phyloP scores from a whole-genome alignment of 331 rosid species.

The Rhamnella rubrinervis region DNA sequence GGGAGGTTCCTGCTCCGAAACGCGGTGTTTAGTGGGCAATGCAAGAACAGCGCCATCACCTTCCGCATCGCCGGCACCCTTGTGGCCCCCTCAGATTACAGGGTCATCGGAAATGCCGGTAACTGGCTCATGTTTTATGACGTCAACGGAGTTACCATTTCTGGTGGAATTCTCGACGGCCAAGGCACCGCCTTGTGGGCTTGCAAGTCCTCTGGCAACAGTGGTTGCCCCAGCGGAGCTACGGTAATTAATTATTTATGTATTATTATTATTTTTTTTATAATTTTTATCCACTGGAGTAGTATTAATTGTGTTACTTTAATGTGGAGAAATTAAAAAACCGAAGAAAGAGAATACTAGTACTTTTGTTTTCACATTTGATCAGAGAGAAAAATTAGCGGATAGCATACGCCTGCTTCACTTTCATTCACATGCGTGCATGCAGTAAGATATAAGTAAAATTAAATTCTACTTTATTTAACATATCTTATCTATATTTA shows the following conservation, averaged over 20 bases:
- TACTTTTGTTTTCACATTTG: too few species aligned
- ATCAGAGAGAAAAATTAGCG: too few species aligned
- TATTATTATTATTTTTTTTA: not conserved
- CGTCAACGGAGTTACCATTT: slow-evolving; percentile 35
- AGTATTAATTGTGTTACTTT: too few species aligned
- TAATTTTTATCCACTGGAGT: too few species aligned
- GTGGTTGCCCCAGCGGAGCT: slow-evolving; percentile 42
- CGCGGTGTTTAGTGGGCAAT: slow-evolving; percentile 33
- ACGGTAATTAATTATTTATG: slow-evolving; percentile 19
- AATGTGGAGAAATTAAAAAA: too few species aligned
- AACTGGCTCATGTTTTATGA: slow-evolving; percentile 32
- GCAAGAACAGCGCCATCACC: slow-evolving; percentile 30
- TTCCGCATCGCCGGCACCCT: slow-evolving; percentile 40
- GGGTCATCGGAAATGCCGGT: slow-evolving; percentile 25
- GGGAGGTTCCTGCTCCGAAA: slow-evolving; percentile 36
- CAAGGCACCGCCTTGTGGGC: slow-evolving; percentile 38
- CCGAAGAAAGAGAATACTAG: too few species aligned
- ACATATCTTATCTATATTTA: too few species aligned
- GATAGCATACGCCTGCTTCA: too few species aligned
- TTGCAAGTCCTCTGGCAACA: slow-evolving; percentile 33
- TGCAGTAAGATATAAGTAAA: too few species aligned
- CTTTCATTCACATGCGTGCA: too few species aligned
- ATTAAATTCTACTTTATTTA: too few species aligned
- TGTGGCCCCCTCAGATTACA: slow-evolving; percentile 36
- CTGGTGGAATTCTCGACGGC: slow-evolving; percentile 43